Evolutionary conservation across 78 protist species (phyloP), one percentile per base, ranked within the genome.

Genomic region (Protostelium mycophagum): DNA sequence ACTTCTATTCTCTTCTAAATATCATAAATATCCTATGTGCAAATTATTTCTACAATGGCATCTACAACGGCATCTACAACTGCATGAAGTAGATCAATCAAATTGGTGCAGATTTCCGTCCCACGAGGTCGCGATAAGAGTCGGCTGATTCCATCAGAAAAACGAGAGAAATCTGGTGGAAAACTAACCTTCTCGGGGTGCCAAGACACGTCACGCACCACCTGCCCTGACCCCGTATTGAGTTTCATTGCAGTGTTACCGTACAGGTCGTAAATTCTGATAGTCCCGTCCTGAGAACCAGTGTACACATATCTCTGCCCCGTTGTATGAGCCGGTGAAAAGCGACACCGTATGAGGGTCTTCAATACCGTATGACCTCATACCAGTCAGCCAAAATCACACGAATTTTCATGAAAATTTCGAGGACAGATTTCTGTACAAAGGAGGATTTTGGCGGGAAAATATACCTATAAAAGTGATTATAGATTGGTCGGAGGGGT

Each of bases 301-400:
- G 95, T 16, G 63, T 87, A 86, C 34, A 93, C 85, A 88, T 31
- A 93, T 34, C 91, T 90, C 87, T 90, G 89, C 28, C 95, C 95
- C 5, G 95, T 93, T 28, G 84, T 86, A 29, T 91, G 63, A 1
- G 0, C 34, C 28, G 93, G 92, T 16, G 94, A 91, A 31, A 93
- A 93, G 1, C 39, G 28, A 83, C 84, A 34, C 38, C 95, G 95
- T 34, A 90, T 90, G 63, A 93, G 92, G 0, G 95, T 93, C 28
- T 34, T 37, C 31, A n/a, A 1, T n/a, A 93, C 91, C 35, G 25
- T 1, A 86, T 87, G 91, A 51, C 95, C 95, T n/a, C n/a, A n/a
- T n/a, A n/a, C n/a, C n/a, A n/a, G n/a, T n/a, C n/a, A n/a, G n/a
- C n/a, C n/a, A n/a, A n/a, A n/a, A n/a, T n/a, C n/a, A n/a, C n/a